Base-by-base conservation (phyloP, 1,284 basidiomycete genomes). In the Schizophyllum amplum region DNA sequence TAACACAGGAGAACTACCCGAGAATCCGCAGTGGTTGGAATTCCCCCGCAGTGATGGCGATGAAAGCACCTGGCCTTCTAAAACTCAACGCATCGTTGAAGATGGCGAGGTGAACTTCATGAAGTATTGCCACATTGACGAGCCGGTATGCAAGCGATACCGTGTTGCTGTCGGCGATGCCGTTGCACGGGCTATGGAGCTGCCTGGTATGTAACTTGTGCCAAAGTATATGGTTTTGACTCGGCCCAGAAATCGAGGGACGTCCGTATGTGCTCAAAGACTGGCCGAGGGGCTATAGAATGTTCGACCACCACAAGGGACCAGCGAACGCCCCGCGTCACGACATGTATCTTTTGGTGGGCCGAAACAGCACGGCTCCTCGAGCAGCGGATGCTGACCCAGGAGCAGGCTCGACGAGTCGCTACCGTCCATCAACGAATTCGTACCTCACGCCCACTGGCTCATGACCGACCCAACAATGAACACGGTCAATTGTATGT, bases 361-460 rank as follows among this genome's bases (percentile, higher is more conserved):
- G 48, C 4, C 48, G 48, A 24, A 22, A 5, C 3, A 2, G 3
- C 48, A 4, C 48, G 15, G 15, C 22, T 21, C 13, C 48, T 50
- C 2, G 4, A n/a, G 48, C 22, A 20, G 15, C 9, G 20, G 22
- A 4, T 21, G 24, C 48, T 24, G 13, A 50, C 20, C 4, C 3
- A 21, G 13, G 20, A 50, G 48, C 21, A 50, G 21, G 48, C 13
- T 24, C 48, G 5, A 24, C 21, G 3, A 22, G 21, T 52, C 82
- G 81, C 4, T 93, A 91, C 68, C 86, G 91, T 92, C 90, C 4
- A 74, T 83, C 9, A 84, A 86, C 55, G 90, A 93, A 66, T 90
- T 92, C 65, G 79, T 86, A 48, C 88, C 88, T 4, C 90, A 93
- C 65, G 87, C 87, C 1, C 72, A 82, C 59, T 93, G 90, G 90